phyloP scores from a whole-genome alignment of 2,329 filamentous ascomycete species.

The Parastagonospora nodorum region DNA sequence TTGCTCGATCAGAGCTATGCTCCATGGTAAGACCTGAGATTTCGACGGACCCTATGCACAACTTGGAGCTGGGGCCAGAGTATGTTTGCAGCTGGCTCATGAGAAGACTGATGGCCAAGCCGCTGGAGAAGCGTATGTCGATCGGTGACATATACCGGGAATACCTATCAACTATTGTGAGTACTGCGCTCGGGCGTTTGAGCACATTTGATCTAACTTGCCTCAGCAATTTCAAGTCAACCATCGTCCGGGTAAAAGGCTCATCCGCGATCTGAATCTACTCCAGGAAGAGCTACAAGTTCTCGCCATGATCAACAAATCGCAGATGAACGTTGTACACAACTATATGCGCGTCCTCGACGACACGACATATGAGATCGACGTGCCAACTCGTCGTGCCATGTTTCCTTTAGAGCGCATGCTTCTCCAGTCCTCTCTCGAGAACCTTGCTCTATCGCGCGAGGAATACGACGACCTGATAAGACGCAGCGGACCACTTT shows the following conservation, averaged over 20 bases:
- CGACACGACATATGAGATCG: conserved; percentile 26
- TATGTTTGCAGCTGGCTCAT: conserved; percentile 40
- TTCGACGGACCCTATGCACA: conserved; percentile 12
- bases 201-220: conserved; percentile 10
- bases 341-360: conserved; percentile 34
- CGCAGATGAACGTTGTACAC: conserved; percentile 33
- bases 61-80: conserved; percentile 32
- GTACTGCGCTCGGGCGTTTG: not conserved
- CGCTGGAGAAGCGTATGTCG: conserved; percentile 30
- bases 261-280: conserved; percentile 40
- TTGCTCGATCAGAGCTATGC: conserved; percentile 31
- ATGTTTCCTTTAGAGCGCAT: conserved; percentile 29
- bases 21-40: conserved; percentile 24
- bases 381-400: conserved; percentile 21
- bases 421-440: conserved; percentile 29
- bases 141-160: conserved; percentile 38
- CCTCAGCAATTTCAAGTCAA: conserved; percentile 43
- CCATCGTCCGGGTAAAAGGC: conserved; percentile 37
- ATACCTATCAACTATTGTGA: conserved; percentile 39
- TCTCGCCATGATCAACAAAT: conserved; percentile 28
- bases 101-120: conserved; percentile 35
- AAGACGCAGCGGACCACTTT: conserved; percentile 31
- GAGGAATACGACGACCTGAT: conserved; percentile 34
- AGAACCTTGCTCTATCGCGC: conserved; percentile 19
- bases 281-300: conserved; percentile 38